Conservation (phyloP, 2,329 filamentous ascomycete species). For the Verticillium isaacii region DNA sequence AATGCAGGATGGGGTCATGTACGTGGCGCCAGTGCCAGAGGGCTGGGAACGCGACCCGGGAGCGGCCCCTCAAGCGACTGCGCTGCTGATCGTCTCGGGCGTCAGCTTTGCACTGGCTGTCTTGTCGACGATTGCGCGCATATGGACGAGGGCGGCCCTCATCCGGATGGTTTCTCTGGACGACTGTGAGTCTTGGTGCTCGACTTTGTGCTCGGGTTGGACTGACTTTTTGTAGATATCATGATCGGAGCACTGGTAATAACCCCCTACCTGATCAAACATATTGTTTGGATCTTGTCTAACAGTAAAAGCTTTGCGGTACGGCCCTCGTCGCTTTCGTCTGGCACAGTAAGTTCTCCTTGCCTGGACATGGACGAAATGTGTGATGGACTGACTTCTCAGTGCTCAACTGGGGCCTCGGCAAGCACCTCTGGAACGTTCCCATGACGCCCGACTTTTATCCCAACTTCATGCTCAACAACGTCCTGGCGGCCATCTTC, state of each 20-base stretch:
- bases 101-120: slow-evolving; percentile 12
- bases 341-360: background rate
- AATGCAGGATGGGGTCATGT: slow-evolving; percentile 10
- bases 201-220: background rate
- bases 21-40: slow-evolving; percentile 9
- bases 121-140: slow-evolving; percentile 7
- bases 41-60: slow-evolving; percentile 7
- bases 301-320: background rate
- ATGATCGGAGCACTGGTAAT: slow-evolving; percentile 1
- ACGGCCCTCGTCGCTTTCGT: background rate
- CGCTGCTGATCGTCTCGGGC: slow-evolving; percentile 7
- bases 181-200: slow-evolving; percentile 10
- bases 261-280: background rate
- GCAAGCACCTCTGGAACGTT: slow-evolving; percentile 16
- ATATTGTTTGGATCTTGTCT: background rate
- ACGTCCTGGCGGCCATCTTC: slow-evolving; percentile 14
- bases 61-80: slow-evolving; percentile 4
- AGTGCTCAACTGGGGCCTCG: slow-evolving; percentile 16
- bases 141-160: slow-evolving; percentile 12
- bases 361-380: background rate
- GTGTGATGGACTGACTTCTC: background rate
- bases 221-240: background rate
- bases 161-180: slow-evolving; percentile 11
- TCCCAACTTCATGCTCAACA: slow-evolving; percentile 6
- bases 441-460: slow-evolving; percentile 6